phyloP scores from a whole-genome alignment of 202 grass and related monocot genomes.

The Dendrocalamus latiflorus region DNA sequence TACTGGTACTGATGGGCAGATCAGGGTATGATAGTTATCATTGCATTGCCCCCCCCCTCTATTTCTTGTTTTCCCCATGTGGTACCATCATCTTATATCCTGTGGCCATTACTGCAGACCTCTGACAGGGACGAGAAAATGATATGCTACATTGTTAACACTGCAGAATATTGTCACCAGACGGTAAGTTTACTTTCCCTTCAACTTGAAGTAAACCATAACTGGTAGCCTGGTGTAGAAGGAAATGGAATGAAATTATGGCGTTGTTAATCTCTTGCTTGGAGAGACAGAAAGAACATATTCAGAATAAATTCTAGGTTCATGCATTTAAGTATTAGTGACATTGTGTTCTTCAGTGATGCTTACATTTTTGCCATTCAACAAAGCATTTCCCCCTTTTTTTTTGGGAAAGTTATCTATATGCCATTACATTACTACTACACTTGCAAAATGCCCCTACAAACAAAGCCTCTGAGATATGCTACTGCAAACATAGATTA shows the following conservation, averaged over 20 bases:
- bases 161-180: constrained; percentile 96
- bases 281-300: constrained; percentile 7
- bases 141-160: constrained; percentile 98
- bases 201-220: constrained; percentile 1
- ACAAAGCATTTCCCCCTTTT: background rate
- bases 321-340: background rate
- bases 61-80: constrained; percentile 13
- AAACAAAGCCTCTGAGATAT: constrained; percentile 7
- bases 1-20: constrained; percentile 92
- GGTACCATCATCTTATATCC: constrained; percentile 22
- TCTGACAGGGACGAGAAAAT: constrained; percentile 95
- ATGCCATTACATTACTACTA: background rate
- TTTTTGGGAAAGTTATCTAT: background rate
- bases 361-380: background rate
- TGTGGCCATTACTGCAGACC: constrained; percentile 59
- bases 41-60: background rate
- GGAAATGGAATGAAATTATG: constrained; percentile 9
- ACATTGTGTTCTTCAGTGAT: constrained; percentile 19
- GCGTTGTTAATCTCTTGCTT: background rate
- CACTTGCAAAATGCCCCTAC: constrained; percentile 1
- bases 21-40: constrained; percentile 52
- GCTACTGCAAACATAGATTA: background rate
- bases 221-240: constrained; percentile 4
- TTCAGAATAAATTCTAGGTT: constrained; percentile 6
- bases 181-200: constrained; percentile 57